Conservation (phyloP, 805 yeast species). For the Debaryomyces castellii region DNA sequence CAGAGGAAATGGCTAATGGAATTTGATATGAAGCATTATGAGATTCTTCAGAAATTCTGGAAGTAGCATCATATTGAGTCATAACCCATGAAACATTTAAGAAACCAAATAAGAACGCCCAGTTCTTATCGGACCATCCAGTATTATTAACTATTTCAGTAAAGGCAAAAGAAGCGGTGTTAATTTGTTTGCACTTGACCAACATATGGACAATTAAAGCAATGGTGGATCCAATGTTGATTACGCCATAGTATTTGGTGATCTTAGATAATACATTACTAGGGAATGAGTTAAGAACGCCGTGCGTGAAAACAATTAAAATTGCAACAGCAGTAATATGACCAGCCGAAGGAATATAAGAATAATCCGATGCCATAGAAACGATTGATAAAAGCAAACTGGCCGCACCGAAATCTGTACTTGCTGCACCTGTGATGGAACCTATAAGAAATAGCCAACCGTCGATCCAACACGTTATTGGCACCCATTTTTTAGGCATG, state of each 20-base stretch:
- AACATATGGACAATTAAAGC: background rate
- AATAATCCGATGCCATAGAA: slow-evolving; percentile 1
- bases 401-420: slow-evolving; percentile 2
- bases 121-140: background rate
- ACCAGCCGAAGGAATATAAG: background rate
- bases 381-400: background rate
- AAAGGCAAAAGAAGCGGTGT: background rate
- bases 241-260: background rate
- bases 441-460: slow-evolving; percentile 2
- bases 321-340: slow-evolving; percentile 2
- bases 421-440: slow-evolving; percentile 1
- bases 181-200: background rate
- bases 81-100: slow-evolving; percentile 2
- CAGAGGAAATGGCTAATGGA: slow-evolving; percentile 1
- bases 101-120: slow-evolving; percentile 2
- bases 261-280: background rate
- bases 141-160: slow-evolving; percentile 1
- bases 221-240: slow-evolving; percentile 1
- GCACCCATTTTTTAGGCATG: slow-evolving; percentile 1
- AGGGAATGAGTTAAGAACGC: background rate
- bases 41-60: slow-evolving; percentile 1
- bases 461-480: slow-evolving; percentile 1
- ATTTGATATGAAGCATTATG: slow-evolving; percentile 1
- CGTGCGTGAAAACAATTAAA: background rate
- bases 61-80: slow-evolving; percentile 2